These are phyloP conservation scores for Pseudocercospora macadamiae DNA, from an alignment of 2,329 filamentous ascomycete species.

Conservation along the genomic window DNA sequence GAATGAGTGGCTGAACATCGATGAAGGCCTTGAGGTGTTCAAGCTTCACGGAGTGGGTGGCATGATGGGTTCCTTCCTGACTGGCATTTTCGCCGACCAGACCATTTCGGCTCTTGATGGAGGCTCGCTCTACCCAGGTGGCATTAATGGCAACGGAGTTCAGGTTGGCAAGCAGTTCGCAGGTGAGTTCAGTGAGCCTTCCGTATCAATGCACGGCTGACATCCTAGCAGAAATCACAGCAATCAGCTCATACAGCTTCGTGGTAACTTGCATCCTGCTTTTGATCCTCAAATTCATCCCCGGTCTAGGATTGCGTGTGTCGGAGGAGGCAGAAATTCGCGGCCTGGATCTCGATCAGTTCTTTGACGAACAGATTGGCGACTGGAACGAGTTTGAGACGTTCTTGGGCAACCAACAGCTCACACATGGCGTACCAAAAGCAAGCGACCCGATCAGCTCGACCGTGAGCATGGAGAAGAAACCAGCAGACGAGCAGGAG, in stretches of 20 bases:
- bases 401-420: conserved; percentile 20
- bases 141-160: conserved; percentile 58
- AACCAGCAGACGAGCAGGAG: conserved; percentile 12
- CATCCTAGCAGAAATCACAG: conserved; percentile 58
- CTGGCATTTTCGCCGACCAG: conserved; percentile 59
- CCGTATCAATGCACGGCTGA: no score
- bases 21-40: conserved; percentile 64
- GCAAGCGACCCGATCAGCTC: conserved; percentile 17
- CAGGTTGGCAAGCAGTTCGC: conserved; percentile 61
- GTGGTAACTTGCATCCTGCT: conserved; percentile 56
- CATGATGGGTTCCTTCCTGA: conserved; percentile 61
- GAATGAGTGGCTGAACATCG: conserved; percentile 58
- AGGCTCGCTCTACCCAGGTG: conserved; percentile 51
- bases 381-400: conserved; percentile 36
- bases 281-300: conserved; percentile 57
- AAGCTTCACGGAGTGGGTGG: conserved; percentile 62
- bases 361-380: conserved; percentile 59
- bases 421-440: conserved; percentile 31
- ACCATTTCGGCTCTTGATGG: conserved; percentile 55
- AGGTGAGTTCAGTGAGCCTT: no score
- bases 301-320: conserved; percentile 58
- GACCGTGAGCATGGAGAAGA: conserved; percentile 14
- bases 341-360: conserved; percentile 59
- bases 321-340: conserved; percentile 59
- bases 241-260: conserved; percentile 59